Conservation (phyloP, 768 basidiomycete species). For the Russula griseocarnosa region DNA sequence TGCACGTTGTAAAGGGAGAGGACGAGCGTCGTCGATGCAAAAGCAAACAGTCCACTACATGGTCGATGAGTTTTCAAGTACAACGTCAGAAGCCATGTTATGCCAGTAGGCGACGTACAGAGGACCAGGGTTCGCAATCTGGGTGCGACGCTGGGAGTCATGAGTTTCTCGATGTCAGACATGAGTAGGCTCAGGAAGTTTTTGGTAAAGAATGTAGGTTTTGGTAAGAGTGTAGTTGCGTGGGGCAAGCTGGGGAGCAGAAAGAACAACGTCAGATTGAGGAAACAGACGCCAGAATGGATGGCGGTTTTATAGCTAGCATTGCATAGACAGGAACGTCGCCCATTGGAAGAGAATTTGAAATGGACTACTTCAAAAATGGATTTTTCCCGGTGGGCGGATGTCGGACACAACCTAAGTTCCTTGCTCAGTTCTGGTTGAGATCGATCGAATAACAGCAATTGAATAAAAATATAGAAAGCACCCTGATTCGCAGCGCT, state of each 20-base stretch:
- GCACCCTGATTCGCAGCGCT: no score
- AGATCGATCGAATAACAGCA: no score
- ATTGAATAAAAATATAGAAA: no score
- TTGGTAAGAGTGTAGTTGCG: not conserved
- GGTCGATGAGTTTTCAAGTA: slow-evolving; percentile 42
- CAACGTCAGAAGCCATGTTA: slow-evolving; percentile 42
- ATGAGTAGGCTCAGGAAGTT: slow-evolving; percentile 30
- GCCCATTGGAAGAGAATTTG: no score
- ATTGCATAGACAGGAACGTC: no score
- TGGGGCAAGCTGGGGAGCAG: not conserved
- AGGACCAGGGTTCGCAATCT: slow-evolving; percentile 57
- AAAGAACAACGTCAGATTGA: not conserved
- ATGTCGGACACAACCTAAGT: no score
- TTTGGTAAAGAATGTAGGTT: not conserved
- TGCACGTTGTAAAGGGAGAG: slow-evolving; percentile 69
- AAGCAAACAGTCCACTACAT: slow-evolving; percentile 68
- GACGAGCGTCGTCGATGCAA: slow-evolving; percentile 74
- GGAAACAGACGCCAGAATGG: not conserved
- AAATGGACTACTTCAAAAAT: no score
- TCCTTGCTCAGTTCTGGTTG: no score
- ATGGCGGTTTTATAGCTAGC: not conserved
- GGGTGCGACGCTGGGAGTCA: slow-evolving; percentile 24
- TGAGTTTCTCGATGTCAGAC: slow-evolving; percentile 39
- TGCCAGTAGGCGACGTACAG: slow-evolving; percentile 40
- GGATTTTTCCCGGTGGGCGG: no score